Evolutionary conservation across 805 yeast species (phyloP).

Genomic region (Yamadazyma insecticola): DNA sequence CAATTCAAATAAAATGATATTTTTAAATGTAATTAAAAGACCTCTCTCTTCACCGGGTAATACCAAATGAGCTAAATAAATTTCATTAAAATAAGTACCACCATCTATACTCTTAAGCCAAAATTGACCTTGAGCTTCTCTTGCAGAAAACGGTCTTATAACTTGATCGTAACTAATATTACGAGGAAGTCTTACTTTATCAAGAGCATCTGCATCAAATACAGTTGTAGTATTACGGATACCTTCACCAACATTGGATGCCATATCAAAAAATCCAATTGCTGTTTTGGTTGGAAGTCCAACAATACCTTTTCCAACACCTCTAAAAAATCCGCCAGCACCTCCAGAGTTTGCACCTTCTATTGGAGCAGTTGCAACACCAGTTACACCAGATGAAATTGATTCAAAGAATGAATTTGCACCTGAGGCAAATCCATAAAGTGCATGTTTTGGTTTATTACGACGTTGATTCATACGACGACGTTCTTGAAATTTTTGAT

Average conservation of each 20-base stretch:
- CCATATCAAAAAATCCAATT: slow-evolving; percentile 88
- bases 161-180: slow-evolving; percentile 66
- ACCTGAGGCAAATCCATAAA: slow-evolving; percentile 79
- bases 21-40: slow-evolving; percentile 67
- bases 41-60: slow-evolving; percentile 77
- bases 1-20: slow-evolving; percentile 64
- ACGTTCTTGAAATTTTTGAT: slow-evolving; percentile 74
- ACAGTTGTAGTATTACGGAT: slow-evolving; percentile 89
- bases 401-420: slow-evolving; percentile 88
- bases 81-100: slow-evolving; percentile 67
- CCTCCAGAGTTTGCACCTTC: slow-evolving; percentile 90
- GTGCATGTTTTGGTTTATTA: slow-evolving; percentile 78
- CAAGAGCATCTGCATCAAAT: slow-evolving; percentile 72
- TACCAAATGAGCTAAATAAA: slow-evolving; percentile 80
- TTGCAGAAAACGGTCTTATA: slow-evolving; percentile 66
- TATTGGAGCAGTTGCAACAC: slow-evolving; percentile 86
- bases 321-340: slow-evolving; percentile 86
- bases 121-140: slow-evolving; percentile 92
- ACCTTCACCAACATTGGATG: slow-evolving; percentile 90
- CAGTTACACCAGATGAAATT: slow-evolving; percentile 80
- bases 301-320: slow-evolving; percentile 89
- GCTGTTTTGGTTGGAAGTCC: slow-evolving; percentile 97
- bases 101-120: slow-evolving; percentile 85
- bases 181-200: slow-evolving; percentile 79
- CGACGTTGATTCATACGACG: slow-evolving; percentile 71